Base-by-base conservation (phyloP, 2,329 filamentous ascomycete genomes). In the Parasarocladium wereldwijsianum region DNA sequence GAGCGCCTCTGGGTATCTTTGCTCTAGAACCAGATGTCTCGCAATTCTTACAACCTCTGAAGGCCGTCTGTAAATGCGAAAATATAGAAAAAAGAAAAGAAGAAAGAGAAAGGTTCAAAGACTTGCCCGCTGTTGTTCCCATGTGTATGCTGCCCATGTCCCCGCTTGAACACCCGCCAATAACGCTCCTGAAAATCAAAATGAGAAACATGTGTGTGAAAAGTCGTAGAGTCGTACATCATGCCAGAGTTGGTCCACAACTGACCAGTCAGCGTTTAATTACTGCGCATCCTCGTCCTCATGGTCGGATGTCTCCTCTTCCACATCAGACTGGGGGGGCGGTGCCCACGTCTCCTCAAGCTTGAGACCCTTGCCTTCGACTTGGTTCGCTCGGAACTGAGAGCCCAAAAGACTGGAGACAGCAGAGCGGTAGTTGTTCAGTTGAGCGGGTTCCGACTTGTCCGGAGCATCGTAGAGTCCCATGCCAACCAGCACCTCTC, bases 341-440 rank as follows among this genome's bases (percentile, higher is more conserved):
- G 65, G 80, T 49, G 71, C 76, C 79, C 66, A 87, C 0, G 79
- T 80, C 48, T 86, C 80, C 51, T 87, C 81, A 4, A 90, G 58
- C 48, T 85, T 87, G 40, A 87, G 57, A 0, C 81, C 80, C 50
- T 83, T 82, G 34, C 80, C 79, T 12, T 57, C 61, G 3, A 65
- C 57, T 38, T 64, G 62, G 0, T 50, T 40, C 6, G 46, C 45
- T 24, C 57, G 53, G 39, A 60, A 62, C 2, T 58, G 49, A 6
- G 66, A 54, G 15, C 66, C 65, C 26, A 74, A 51, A 12, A 80
- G 49, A 16, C 63, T 61, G 20, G 60, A 63, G 33, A 70, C 60
- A 16, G 65, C 66, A 5, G 62, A 62, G 29, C 62, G 49, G 52
- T 72, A 63, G 53, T 67, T 61, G 50, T 70, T 55, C 32, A 68